Conservation (phyloP, 2,329 filamentous ascomycete genomes). For the Penicillium palitans region DNA sequence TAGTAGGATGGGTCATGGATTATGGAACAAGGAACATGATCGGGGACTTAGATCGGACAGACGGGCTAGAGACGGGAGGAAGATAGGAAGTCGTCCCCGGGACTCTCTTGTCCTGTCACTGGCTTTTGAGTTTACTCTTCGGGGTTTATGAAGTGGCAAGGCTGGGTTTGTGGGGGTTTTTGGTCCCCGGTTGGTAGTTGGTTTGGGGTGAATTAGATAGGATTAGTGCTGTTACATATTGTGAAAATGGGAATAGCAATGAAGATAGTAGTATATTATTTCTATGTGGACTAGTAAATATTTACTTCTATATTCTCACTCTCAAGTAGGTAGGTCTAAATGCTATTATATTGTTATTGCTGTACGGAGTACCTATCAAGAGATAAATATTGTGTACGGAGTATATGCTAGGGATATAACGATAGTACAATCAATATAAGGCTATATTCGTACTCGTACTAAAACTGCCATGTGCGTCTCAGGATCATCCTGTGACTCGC, state of each 20-base stretch:
- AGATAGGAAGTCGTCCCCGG: not conserved
- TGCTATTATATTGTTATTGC: not conserved
- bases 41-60: not conserved
- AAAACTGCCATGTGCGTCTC: slow-evolving; percentile 5
- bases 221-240: not conserved
- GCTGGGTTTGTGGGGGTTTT: not conserved
- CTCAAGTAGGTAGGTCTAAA: not conserved
- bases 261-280: not conserved
- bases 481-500: not conserved
- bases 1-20: not conserved
- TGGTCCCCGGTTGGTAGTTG: no score
- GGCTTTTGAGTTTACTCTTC: not conserved
- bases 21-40: not conserved
- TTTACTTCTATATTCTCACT: not conserved
- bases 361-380: not conserved
- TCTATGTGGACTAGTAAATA: not conserved
- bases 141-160: not conserved
- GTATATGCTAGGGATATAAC: not conserved
- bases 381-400: not conserved
- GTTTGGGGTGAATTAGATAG: not conserved
- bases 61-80: not conserved
- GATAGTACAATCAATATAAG: not conserved
- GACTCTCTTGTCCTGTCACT: not conserved
- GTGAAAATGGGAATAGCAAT: not conserved
- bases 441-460: no score